Base-by-base conservation (phyloP, 164 flowering plant species). In the Nelumbo lutea region DNA sequence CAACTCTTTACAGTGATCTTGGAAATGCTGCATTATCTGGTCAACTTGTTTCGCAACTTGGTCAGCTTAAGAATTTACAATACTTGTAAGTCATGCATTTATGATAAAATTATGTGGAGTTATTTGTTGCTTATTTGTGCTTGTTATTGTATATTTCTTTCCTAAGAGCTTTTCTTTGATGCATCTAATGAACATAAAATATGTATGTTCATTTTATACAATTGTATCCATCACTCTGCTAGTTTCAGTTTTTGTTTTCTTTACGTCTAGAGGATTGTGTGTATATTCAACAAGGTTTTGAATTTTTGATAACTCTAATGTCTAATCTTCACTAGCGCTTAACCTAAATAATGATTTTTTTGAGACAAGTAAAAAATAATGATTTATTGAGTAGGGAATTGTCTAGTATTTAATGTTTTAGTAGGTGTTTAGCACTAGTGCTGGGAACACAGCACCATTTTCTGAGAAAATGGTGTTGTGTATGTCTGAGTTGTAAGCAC, bases 11-110 rank as follows among this genome's bases (percentile, higher is more conserved):
- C 88, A 93, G 96, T 76, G 98, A 93, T 83, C 90, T 93, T 66
- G 98, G 98, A 68, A 93, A 91, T 86, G 97, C 97, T 8, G 90
- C 81, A 9, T 76, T 93, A 70, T 93, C 97, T 69, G 98, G 98
- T 73, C 79, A 71, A 69, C 79, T 93, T 66, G 97, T 91, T 59
- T 84, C 98, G 40, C 90, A 88, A 76, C 93, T 93, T 76, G 97
- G 98, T 48, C 83, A 70, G 75, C 87, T 93, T 60, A 88, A 80
- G 72, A 89, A 90, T 80, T 80, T 93, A 76, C 93, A 90, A 71
- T 93, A 93, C 83, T 76, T 93, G 98, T 93, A 83, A 79, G 98
- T 76, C 51, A 27, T 68, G 42, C 52, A 65, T 53, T 44, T 8
- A 62, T 42, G 63, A 11, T 53, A 1, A 62, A 3, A 42, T 67